Evolutionary conservation across 305 asterid species (phyloP).

Genomic region (Solanum hybrid): DNA sequence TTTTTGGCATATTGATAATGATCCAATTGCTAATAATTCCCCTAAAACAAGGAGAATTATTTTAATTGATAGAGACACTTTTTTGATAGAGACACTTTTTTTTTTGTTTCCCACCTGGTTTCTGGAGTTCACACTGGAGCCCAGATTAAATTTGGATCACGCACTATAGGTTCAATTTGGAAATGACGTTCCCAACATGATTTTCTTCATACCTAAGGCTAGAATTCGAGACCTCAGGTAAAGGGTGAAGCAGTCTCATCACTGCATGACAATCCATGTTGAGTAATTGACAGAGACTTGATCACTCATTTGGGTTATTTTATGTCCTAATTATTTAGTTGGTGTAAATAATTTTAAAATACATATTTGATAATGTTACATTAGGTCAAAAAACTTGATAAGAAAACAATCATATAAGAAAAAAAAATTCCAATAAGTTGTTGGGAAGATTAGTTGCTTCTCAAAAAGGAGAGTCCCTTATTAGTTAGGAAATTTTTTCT

Average conservation of each 20-base stretch:
- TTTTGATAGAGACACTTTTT: not conserved
- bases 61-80: not conserved
- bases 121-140: no score
- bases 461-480: not conserved
- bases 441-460: not conserved
- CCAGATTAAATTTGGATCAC: accelerated
- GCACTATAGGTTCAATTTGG: accelerated
- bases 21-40: not conserved
- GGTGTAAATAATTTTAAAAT: not conserved
- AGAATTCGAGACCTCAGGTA: no score
- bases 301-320: not conserved
- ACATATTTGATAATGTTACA: not conserved
- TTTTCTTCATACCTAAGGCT: not conserved
- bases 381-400: not conserved
- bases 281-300: not conserved
- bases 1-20: not conserved
- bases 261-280: not conserved
- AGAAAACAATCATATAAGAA: not conserved
- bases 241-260: not conserved
- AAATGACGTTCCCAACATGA: no score
- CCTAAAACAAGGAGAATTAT: not conserved
- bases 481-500: not conserved
- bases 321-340: not conserved
- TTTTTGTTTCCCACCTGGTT: no score
- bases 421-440: not conserved